Base-by-base conservation (phyloP, 208 protist genomes). In the Balamuthia mandrillaris region DNA sequence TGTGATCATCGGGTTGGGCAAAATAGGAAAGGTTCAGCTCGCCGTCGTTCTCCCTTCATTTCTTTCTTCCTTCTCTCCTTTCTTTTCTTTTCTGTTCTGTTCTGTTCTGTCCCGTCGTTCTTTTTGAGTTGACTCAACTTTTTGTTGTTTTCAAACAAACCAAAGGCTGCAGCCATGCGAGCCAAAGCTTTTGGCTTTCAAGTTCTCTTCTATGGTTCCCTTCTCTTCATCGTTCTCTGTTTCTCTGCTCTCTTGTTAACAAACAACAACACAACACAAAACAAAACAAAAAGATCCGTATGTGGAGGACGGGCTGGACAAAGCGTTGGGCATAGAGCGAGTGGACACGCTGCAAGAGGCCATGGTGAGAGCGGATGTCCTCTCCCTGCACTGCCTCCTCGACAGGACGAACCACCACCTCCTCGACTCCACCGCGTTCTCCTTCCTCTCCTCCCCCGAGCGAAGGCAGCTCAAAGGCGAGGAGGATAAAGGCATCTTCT, bases 111-210 rank as follows among this genome's bases (percentile, higher is more conserved):
- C n/a, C n/a, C n/a, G n/a, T n/a, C n/a, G n/a, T n/a, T n/a, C n/a
- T n/a, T n/a, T n/a, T n/a, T n/a, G n/a, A n/a, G n/a, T n/a, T n/a
- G n/a, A n/a, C n/a, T n/a, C n/a, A n/a, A n/a, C n/a, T n/a, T n/a
- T n/a, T n/a, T n/a, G n/a, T n/a, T n/a, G n/a, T n/a, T n/a, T n/a
- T n/a, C n/a, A n/a, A n/a, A n/a, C n/a, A n/a, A n/a, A n/a, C n/a
- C n/a, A n/a, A n/a, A n/a, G n/a, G 72, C 72, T 60, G 72, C 56
- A 29, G 72, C 14, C 21, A 35, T 58, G 52, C 1, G 72, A 18
- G 72, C 72, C 1, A 81, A 81, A 37, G 44, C 72, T 14, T 81
- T 81, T 21, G 72, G 72, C 29, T 81, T 81, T 21, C 35, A 81
- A 7, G 56, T 81, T n/a, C 21, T 6, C 27, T 81, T 81, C 72